These are phyloP conservation scores for Phytophthora capsici DNA, from an alignment of 352 stramenopile species.

Conservation along the genomic window DNA sequence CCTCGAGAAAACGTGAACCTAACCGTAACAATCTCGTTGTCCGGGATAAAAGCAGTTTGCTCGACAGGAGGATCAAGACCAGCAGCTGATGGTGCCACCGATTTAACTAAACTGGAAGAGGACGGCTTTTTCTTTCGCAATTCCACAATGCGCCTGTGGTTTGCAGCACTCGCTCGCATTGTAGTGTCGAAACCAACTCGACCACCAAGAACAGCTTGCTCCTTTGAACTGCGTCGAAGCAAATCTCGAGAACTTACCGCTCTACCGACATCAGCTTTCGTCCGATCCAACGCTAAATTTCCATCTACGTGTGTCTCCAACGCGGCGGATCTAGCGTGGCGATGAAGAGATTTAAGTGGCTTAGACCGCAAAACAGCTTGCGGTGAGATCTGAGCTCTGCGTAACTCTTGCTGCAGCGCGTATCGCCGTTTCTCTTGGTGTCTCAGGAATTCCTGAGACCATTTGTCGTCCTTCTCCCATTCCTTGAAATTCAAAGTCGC, in stretches of 20 bases:
- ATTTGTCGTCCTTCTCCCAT: conserved; percentile 78
- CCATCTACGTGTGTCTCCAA: conserved; percentile 7
- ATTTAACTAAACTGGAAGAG: neutral
- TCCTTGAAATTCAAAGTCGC: conserved; percentile 69
- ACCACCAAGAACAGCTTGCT: neutral
- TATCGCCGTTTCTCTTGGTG: conserved; percentile 58
- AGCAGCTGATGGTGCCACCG: neutral
- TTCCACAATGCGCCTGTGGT: conserved; percentile 65
- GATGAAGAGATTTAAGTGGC: conserved; percentile 31
- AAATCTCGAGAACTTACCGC: conserved; percentile 13
- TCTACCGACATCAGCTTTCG: neutral
- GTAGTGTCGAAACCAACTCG: neutral
- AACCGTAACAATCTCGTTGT: conserved; percentile 55
- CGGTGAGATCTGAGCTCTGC: conserved; percentile 49
- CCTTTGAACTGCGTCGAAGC: conserved; percentile 19
- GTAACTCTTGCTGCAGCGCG: conserved; percentile 61
- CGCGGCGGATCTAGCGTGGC: conserved; percentile 9
- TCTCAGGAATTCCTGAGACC: conserved; percentile 73
- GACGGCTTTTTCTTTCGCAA: conserved; percentile 48
- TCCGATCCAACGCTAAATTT: neutral
- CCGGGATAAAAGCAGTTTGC: conserved; percentile 21
- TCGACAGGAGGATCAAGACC: neutral
- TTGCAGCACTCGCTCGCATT: conserved; percentile 45
- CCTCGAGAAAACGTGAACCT: conserved; percentile 64
- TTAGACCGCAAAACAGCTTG: conserved; percentile 44